Percentiles rank a stretch among this genome's conserved stretches.
phyloP scores from a whole-genome alignment of 805 yeast species.

The Pichia gijzeniarum region DNA sequence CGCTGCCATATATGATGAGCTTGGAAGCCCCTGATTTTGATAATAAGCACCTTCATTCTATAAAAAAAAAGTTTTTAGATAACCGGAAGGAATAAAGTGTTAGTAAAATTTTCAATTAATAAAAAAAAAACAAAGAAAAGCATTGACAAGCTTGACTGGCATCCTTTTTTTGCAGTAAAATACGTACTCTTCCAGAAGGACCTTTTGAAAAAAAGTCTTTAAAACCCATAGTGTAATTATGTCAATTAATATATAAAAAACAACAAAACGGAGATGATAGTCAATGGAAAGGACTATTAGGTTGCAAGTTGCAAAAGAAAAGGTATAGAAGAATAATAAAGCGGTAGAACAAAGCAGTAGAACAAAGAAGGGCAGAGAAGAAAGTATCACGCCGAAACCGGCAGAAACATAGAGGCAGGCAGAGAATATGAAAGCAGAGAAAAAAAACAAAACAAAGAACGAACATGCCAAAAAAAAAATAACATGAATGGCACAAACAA shows the following conservation, averaged over 20 bases:
- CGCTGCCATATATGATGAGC: slow-evolving; percentile 4
- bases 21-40: slow-evolving; percentile 4
- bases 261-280: background rate
- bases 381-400: background rate
- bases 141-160: no score
- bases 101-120: background rate
- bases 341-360: no score
- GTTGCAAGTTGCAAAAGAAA: no score
- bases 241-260: background rate
- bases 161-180: background rate
- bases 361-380: no score
- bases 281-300: background rate
- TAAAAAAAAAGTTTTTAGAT: no score
- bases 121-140: background rate
- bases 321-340: no score
- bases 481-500: no score
- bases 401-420: background rate
- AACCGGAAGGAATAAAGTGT: background rate
- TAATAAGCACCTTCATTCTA: slow-evolving; percentile 3
- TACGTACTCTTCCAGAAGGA: slow-evolving; percentile 26
- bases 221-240: slow-evolving; percentile 18
- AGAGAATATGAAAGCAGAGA: background rate
- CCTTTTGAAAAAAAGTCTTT: slow-evolving; percentile 22
- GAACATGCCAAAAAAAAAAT: no score
- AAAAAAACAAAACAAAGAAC: background rate